Evolutionary conservation across 1,284 basidiomycete genomes (phyloP).

Genomic region (Hymenochaete sp.): DNA sequence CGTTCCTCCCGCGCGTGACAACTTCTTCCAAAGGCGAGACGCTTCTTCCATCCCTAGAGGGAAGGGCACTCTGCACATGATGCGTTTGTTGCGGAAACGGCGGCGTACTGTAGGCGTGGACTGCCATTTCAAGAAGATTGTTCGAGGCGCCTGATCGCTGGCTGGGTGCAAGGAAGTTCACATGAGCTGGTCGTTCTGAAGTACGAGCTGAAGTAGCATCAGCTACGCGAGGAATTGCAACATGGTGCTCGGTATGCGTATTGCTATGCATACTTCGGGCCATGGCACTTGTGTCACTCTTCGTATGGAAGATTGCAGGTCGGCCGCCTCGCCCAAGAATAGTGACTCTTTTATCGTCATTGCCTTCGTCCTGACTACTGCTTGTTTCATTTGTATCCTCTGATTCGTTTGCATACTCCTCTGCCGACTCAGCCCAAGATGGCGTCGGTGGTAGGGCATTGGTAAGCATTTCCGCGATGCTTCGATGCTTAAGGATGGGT

Average conservation of each 20-base stretch:
- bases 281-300: slow-evolving; percentile 72
- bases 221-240: slow-evolving; percentile 14
- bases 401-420: slow-evolving; percentile 25
- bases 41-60: slow-evolving; percentile 8
- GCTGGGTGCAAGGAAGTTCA: slow-evolving; percentile 4
- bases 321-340: slow-evolving; percentile 23
- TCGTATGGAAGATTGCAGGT: slow-evolving; percentile 65
- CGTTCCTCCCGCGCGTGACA: background rate
- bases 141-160: slow-evolving; percentile 15
- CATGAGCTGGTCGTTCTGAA: background rate
- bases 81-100: background rate
- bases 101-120: background rate
- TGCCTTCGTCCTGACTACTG: slow-evolving; percentile 29
- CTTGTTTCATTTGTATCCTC: slow-evolving; percentile 24
- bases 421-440: slow-evolving; percentile 38
- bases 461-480: slow-evolving; percentile 82
- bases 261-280: slow-evolving; percentile 10
- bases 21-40: slow-evolving; percentile 1
- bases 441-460: slow-evolving; percentile 46
- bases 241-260: background rate
- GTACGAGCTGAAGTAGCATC: slow-evolving; percentile 4
- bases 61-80: background rate
- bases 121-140: slow-evolving; percentile 12
- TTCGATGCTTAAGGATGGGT: slow-evolving; percentile 94
- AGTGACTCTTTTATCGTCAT: slow-evolving; percentile 22